Conservation (phyloP, 345 rosid species). For the Angophora floribunda region DNA sequence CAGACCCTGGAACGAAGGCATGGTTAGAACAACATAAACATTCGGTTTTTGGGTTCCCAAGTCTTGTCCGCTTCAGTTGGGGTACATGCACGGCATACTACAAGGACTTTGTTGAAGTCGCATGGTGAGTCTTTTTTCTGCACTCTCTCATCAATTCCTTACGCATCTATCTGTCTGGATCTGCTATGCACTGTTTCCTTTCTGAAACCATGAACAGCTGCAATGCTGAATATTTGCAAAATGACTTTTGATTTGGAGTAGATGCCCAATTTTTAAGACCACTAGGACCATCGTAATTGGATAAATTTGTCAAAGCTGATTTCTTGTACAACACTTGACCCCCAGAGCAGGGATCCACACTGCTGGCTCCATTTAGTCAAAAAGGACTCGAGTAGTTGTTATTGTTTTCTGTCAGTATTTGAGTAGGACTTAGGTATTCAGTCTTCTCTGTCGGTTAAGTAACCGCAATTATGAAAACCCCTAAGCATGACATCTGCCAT, state of each 20-base stretch:
- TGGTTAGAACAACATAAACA: constrained; percentile 76
- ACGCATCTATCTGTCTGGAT: neutral
- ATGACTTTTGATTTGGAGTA: neutral
- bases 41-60: constrained; percentile 81
- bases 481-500: neutral
- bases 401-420: neutral
- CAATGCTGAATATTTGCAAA: neutral
- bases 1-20: constrained; percentile 90
- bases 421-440: neutral
- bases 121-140: constrained; percentile 39
- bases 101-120: constrained; percentile 57
- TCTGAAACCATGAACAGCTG: neutral
- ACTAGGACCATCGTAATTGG: neutral
- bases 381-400: neutral
- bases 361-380: neutral
- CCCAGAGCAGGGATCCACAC: neutral
- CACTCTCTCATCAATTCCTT: neutral
- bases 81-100: constrained; percentile 73
- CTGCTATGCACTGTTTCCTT: neutral
- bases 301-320: neutral
- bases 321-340: neutral
- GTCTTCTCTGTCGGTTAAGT: neutral
- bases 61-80: constrained; percentile 94
- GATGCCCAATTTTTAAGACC: neutral
- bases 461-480: neutral